Evolutionary conservation across 768 basidiomycete species (phyloP), one percentile per base, ranked within the genome.

Genomic region (Mycena galopus): DNA sequence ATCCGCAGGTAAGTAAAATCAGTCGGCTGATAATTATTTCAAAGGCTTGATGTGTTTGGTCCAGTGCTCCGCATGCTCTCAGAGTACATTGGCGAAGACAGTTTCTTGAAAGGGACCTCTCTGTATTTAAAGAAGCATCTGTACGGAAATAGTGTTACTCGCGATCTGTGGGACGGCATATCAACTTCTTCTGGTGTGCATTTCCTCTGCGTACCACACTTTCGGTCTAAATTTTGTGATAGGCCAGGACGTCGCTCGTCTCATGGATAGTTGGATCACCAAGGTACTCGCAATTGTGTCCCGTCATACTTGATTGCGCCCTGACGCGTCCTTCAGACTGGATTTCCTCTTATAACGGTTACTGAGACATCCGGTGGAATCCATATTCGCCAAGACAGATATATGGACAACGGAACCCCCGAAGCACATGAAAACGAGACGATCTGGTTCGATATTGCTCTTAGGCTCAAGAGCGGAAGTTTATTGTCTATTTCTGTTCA

Each of bases 191-290:
- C 92, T 47, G 92, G 89, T 86, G 73, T 37, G 76, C 12, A 33
- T 32, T 14, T 55, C 53, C 21, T n/a, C 6, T 35, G 4, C 32
- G 50, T 64, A 63, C 58, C 9, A 86, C 14, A 19, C 14, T 23
- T 2, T 44, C n/a, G 19, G n/a, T 44, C 25, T 57, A 11, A 71
- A 51, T 35, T 50, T 7, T 5, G 3, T 17, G 7, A 32, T 25
- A 90, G 90, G 88, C 6, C 79, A 91, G n/a, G 91, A 97, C 76
- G 88, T 97, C 35, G 85, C 91, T 3, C 85, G 86, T 64, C 86
- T 98, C 75, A 96, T 98, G 94, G 89, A 94, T 69, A 93, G 92
- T 79, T 99, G 97, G 97, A 92, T 96, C 44, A 88, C 90, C 63
- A 93, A 96, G 86, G 92, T 42, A 9, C 3, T 1, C 90, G 14